Conservation (phyloP, 305 asterid genomes). For the Plantago coronopus region DNA sequence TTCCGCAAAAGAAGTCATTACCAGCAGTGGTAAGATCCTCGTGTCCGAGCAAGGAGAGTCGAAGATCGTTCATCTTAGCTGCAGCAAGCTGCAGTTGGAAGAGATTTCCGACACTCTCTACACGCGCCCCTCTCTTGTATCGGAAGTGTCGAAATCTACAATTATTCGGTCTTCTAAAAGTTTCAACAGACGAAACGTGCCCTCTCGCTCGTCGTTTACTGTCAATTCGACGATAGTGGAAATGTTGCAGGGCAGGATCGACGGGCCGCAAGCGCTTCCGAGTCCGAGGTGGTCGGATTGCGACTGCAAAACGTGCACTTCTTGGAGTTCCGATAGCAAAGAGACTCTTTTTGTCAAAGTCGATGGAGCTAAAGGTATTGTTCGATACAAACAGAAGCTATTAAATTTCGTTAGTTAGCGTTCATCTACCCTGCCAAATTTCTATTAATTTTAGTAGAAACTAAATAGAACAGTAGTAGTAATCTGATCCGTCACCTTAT, state of each 20-base stretch:
- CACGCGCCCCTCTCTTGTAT: constrained; percentile 56
- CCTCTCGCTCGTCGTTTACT: constrained; percentile 38
- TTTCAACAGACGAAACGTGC: constrained; percentile 24
- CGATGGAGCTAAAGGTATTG: constrained; percentile 63
- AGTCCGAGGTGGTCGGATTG: constrained; percentile 93
- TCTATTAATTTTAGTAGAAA: no score
- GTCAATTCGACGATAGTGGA: constrained; percentile 62
- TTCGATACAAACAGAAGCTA: not conserved
- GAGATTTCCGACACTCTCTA: constrained; percentile 90
- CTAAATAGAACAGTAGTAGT: no score
- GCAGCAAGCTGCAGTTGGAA: constrained; percentile 60
- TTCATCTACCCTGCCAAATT: not conserved
- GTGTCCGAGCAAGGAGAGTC: constrained; percentile 72
- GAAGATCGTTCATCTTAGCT: constrained; percentile 52
- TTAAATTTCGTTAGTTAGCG: not conserved
- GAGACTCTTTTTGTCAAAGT: constrained; percentile 65
- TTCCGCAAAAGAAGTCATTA: constrained; percentile 39
- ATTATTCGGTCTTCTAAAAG: constrained; percentile 26
- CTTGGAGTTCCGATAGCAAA: constrained; percentile 55
- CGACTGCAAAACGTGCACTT: constrained; percentile 70
- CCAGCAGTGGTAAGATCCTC: constrained; percentile 50
- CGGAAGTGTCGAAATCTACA: constrained; percentile 56
- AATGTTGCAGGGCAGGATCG: constrained; percentile 62
- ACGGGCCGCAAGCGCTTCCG: constrained; percentile 36
- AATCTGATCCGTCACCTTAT: no score